Percentiles rank a stretch among this genome's conserved stretches.
Evolutionary conservation across 768 basidiomycete genomes (phyloP).

Genomic region (Mycena amicta): DNA sequence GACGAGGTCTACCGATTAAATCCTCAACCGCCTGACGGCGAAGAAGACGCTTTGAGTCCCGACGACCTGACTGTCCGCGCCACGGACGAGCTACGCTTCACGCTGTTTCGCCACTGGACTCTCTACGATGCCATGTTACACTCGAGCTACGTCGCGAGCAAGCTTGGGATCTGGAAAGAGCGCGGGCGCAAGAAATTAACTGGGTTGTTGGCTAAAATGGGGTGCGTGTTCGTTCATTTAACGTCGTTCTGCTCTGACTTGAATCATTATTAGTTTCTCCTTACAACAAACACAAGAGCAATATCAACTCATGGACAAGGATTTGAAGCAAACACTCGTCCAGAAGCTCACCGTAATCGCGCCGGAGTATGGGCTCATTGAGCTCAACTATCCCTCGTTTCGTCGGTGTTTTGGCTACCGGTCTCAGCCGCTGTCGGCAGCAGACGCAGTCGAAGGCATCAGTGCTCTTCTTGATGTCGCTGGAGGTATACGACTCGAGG

Average conservation of each 20-base stretch:
- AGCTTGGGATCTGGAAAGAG: constrained; percentile 96
- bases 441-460: constrained; percentile 91
- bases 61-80: constrained; percentile 84
- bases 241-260: neutral
- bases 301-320: constrained; percentile 95
- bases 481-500: constrained; percentile 84
- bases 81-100: constrained; percentile 91
- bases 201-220: constrained; percentile 97
- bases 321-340: constrained; percentile 80
- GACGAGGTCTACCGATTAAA: constrained; percentile 96
- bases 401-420: constrained; percentile 90
- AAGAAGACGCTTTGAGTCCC: constrained; percentile 60
- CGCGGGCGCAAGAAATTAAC: constrained; percentile 85
- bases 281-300: constrained; percentile 92
- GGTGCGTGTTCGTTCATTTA: constrained; percentile 52
- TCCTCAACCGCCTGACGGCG: constrained; percentile 50
- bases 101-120: constrained; percentile 96
- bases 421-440: constrained; percentile 84
- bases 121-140: constrained; percentile 98
- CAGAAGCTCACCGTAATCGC: constrained; percentile 86
- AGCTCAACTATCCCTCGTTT: constrained; percentile 93
- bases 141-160: constrained; percentile 93
- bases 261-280: constrained; percentile 71
- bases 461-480: constrained; percentile 89
- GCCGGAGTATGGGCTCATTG: constrained; percentile 93